Percentiles rank a stretch among this genome's conserved stretches.
Conservation (phyloP, 805 yeast species). For the Priceomyces carsonii region DNA sequence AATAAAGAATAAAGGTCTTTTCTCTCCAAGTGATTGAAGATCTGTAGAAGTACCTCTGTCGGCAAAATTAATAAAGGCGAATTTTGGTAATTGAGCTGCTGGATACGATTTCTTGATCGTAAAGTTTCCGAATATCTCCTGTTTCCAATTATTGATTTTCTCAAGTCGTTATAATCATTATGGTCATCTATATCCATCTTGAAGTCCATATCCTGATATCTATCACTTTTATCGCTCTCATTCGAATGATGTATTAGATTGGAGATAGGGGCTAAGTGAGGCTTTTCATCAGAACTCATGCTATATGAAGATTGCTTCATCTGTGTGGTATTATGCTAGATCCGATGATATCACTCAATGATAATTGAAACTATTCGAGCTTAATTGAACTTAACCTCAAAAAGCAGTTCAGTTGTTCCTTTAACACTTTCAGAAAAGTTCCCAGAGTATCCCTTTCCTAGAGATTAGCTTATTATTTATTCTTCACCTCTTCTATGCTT, state of each 20-base stretch:
- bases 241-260: slow-evolving; percentile 6
- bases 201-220: slow-evolving; percentile 17
- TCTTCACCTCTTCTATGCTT: too few species aligned
- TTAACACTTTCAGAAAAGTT: too few species aligned
- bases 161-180: slow-evolving; percentile 34
- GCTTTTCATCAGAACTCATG: neutral
- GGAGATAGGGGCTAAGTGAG: slow-evolving; percentile 5
- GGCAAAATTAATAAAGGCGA: slow-evolving; percentile 51
- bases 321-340: too few species aligned
- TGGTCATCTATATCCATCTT: slow-evolving; percentile 34
- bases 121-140: slow-evolving; percentile 22
- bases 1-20: slow-evolving; percentile 63
- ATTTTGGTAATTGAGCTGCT: slow-evolving; percentile 21
- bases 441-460: too few species aligned
- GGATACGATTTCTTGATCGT: slow-evolving; percentile 21
- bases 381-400: too few species aligned
- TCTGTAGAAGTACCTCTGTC: slow-evolving; percentile 62
- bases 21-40: slow-evolving; percentile 63
- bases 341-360: too few species aligned
- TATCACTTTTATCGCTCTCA: slow-evolving; percentile 3
- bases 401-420: too few species aligned
- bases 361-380: too few species aligned
- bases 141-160: slow-evolving; percentile 30
- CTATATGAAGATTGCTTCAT: too few species aligned
- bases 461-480: too few species aligned